Conservation (phyloP, 192 early-diverging fungal species). For the Mortierella hygrophila region DNA sequence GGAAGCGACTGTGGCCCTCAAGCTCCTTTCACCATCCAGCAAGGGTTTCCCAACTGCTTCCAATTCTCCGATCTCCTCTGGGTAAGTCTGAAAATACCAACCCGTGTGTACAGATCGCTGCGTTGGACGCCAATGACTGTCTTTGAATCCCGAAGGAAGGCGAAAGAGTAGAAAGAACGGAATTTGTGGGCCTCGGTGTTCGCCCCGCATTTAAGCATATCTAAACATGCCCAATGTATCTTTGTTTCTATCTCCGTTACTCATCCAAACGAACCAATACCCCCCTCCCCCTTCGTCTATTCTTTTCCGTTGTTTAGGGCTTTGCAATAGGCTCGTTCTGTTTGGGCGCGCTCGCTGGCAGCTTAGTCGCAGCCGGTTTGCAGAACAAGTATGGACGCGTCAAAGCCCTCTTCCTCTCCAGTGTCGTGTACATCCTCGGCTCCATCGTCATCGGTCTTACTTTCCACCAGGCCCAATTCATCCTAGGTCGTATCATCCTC, state of each 20-base stretch:
- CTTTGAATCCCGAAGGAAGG: no score
- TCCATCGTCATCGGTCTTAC: conserved; percentile 72
- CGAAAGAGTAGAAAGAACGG: no score
- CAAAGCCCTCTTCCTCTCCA: conserved; percentile 69
- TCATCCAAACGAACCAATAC: not conserved
- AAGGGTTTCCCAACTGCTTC: conserved; percentile 43
- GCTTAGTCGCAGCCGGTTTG: conserved; percentile 61
- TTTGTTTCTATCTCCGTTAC: no score
- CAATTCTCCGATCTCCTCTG: conserved; percentile 44
- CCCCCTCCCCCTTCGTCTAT: not conserved
- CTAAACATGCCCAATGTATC: no score
- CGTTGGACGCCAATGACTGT: no score
- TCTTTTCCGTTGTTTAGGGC: conserved; percentile 21
- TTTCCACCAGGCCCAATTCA: conserved; percentile 69
- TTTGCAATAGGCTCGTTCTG: conserved; percentile 59
- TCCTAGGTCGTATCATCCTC: conserved; percentile 75
- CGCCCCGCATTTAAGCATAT: no score
- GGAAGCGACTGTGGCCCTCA: conserved; percentile 20
- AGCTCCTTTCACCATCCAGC: conserved; percentile 12
- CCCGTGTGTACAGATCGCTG: no score
- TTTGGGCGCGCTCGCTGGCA: conserved; percentile 70
- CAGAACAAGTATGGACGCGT: conserved; percentile 65
- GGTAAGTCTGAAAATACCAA: conserved; percentile 7
- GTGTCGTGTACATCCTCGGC: conserved; percentile 73
- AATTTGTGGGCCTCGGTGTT: no score